A percentile compares a stretch with the other conserved stretches of the same genome.
These are phyloP conservation scores for Rubus idaeus DNA, from an alignment of 306 rosid species.

Conservation along the genomic window DNA sequence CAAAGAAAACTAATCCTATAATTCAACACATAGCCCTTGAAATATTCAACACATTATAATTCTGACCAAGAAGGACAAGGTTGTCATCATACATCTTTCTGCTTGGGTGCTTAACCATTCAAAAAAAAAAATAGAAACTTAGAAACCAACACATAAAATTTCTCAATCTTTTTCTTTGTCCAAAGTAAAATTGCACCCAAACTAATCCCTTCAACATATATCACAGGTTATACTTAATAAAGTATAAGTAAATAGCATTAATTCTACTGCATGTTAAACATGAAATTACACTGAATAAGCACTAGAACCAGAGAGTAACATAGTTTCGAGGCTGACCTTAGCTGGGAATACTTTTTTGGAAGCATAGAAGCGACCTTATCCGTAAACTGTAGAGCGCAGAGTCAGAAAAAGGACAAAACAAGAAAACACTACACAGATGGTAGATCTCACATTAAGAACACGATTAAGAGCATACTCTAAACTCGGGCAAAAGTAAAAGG, in stretches of 20 bases:
- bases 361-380: conserved; percentile 88
- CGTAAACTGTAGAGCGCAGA: conserved; percentile 71
- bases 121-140: not conserved
- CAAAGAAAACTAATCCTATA: no score
- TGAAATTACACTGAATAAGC: not conserved
- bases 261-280: not conserved
- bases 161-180: not conserved
- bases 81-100: not conserved
- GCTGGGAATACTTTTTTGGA: conserved; percentile 82
- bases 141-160: not conserved
- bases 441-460: not conserved
- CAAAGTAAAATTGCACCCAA: not conserved
- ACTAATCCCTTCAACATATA: not conserved
- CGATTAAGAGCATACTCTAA: not conserved
- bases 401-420: conserved; percentile 31
- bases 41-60: not conserved
- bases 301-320: not conserved
- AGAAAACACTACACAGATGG: conserved; percentile 6
- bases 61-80: not conserved
- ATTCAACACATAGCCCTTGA: not conserved
- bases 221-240: not conserved
- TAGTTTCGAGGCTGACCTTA: conserved; percentile 63
- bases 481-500: not conserved
- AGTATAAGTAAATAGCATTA: not conserved
- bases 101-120: not conserved